These are phyloP conservation scores for Saccharum hybrid DNA, from an alignment of 202 grass and related monocot species.

Conservation along the genomic window DNA sequence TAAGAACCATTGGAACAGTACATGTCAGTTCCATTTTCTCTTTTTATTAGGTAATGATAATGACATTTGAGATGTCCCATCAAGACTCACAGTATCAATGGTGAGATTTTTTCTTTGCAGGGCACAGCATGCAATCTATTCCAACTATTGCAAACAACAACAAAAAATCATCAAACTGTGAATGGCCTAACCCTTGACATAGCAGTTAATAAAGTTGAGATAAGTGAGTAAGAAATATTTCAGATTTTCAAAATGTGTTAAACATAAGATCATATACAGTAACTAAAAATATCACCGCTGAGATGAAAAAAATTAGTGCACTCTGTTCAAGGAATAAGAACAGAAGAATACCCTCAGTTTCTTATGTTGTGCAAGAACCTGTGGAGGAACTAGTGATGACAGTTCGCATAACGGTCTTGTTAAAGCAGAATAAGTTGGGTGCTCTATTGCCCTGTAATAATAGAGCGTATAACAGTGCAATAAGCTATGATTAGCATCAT, in stretches of 20 bases:
- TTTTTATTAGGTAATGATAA: slow-evolving; percentile 7
- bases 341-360: slow-evolving; percentile 88
- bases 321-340: slow-evolving; percentile 9
- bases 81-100: background rate
- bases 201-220: slow-evolving; percentile 5
- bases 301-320: slow-evolving; percentile 19
- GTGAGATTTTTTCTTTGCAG: background rate
- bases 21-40: background rate
- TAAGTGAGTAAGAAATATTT: background rate
- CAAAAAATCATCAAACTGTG: background rate
- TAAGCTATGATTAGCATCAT: slow-evolving; percentile 18
- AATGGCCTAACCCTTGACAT: slow-evolving; percentile 4
- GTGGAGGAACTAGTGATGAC: slow-evolving; percentile 95
- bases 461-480: slow-evolving; percentile 13
- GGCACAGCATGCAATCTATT: slow-evolving; percentile 11
- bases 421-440: slow-evolving; percentile 98
- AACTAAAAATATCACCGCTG: background rate
- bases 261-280: slow-evolving; percentile 24
- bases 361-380: slow-evolving; percentile 80
- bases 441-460: slow-evolving; percentile 92
- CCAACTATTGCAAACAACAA: background rate
- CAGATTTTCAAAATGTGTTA: slow-evolving; percentile 19
- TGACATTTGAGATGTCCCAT: slow-evolving; percentile 1
- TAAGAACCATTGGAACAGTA: slow-evolving; percentile 13
- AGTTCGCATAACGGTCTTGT: slow-evolving; percentile 95